Conservation (phyloP, 805 yeast species). For the Starmerella kuoi region DNA sequence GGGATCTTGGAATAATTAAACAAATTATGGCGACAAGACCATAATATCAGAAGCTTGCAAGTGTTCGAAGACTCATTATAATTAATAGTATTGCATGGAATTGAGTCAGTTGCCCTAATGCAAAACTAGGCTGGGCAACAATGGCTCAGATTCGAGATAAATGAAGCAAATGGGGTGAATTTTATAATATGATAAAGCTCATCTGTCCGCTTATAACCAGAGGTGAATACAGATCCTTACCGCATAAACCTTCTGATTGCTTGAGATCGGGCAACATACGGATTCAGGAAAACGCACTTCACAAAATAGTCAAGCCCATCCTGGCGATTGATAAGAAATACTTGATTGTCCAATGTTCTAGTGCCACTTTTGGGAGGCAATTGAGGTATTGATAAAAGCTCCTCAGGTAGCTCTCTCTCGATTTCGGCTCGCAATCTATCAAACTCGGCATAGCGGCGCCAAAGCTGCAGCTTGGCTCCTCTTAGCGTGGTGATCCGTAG, state of each 20-base stretch:
- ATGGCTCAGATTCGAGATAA: too few species aligned
- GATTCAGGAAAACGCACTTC: slow-evolving; percentile 36
- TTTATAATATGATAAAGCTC: too few species aligned
- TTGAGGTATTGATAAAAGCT: slow-evolving; percentile 32
- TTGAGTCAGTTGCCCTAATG: too few species aligned
- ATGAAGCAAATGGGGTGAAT: too few species aligned
- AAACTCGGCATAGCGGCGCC: slow-evolving; percentile 57
- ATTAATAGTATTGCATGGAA: too few species aligned
- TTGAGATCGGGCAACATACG: slow-evolving; percentile 29
- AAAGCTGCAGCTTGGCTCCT: slow-evolving; percentile 33
- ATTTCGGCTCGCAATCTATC: slow-evolving; percentile 36
- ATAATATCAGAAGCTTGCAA: too few species aligned
- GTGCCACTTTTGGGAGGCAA: slow-evolving; percentile 36
- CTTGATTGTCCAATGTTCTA: slow-evolving; percentile 20
- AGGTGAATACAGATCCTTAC: too few species aligned
- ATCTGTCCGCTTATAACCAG: too few species aligned
- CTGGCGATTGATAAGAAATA: slow-evolving; percentile 32
- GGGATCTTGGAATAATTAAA: too few species aligned
- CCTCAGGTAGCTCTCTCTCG: slow-evolving; percentile 29
- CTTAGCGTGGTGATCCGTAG: slow-evolving; percentile 30
- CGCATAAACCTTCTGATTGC: slow-evolving; percentile 28
- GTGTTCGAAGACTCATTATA: too few species aligned
- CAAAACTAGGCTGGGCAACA: too few species aligned
- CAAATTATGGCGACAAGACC: too few species aligned
- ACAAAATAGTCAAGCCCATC: slow-evolving; percentile 37